Evolutionary conservation across 495 filamentous ascomycete genomes (phyloP).

Genomic region (Clohesyomyces aquaticus): DNA sequence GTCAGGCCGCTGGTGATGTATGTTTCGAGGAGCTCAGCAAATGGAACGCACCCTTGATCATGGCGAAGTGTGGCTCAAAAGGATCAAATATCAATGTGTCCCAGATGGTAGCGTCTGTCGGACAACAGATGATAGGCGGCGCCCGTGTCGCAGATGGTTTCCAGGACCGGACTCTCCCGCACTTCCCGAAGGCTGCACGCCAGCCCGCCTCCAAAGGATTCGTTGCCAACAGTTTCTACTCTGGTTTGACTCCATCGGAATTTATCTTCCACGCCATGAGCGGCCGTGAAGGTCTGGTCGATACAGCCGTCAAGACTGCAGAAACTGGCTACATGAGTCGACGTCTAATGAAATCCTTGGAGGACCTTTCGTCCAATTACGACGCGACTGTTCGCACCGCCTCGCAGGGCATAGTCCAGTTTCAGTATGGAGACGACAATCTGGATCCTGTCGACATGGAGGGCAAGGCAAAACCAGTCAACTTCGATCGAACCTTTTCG

Average conservation of each 20-base stretch:
- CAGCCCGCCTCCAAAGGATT: constrained; percentile 94
- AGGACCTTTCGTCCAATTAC: constrained; percentile 89
- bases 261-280: constrained; percentile 99
- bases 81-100: constrained; percentile 97
- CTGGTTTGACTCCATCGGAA: constrained; percentile 84
- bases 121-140: constrained; percentile 95
- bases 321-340: constrained; percentile 99
- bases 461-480: constrained; percentile 85
- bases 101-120: constrained; percentile 97
- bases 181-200: constrained; percentile 91
- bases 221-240: constrained; percentile 96
- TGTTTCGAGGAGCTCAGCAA: constrained; percentile 88
- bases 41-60: constrained; percentile 91
- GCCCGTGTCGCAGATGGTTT: constrained; percentile 95
- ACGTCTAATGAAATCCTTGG: constrained; percentile 95
- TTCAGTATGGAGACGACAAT: constrained; percentile 94
- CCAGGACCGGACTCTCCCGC: constrained; percentile 90
- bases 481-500: constrained; percentile 89
- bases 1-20: constrained; percentile 85
- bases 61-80: constrained; percentile 97
- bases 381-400: constrained; percentile 94
- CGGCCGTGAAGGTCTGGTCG: constrained; percentile 96
- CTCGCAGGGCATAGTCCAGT: constrained; percentile 83
- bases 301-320: constrained; percentile 99
- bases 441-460: constrained; percentile 98